Conservation (phyloP, 108 stramenopile species). For the Nitzschia sp. region DNA sequence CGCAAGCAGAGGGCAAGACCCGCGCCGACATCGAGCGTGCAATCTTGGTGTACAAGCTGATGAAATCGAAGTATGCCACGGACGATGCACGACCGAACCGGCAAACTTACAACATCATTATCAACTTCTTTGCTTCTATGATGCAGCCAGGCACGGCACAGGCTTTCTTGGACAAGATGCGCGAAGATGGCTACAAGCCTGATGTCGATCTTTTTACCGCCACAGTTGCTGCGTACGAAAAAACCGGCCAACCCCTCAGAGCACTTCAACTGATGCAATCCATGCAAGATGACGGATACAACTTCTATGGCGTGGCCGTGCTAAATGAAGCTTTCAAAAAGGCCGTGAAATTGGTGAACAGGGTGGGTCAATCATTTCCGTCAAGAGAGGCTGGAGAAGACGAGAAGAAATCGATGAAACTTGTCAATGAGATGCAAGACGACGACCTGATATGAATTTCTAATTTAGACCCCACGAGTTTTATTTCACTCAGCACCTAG, state of each 20-base stretch:
- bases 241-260: constrained; percentile 69
- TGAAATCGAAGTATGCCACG: constrained; percentile 50
- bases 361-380: constrained; percentile 50
- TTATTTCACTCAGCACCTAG: too few species aligned
- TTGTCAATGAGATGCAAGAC: neutral
- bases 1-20: constrained; percentile 53
- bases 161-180: constrained; percentile 68
- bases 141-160: constrained; percentile 68
- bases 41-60: constrained; percentile 63
- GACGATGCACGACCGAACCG: constrained; percentile 54
- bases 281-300: constrained; percentile 78
- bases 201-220: constrained; percentile 81
- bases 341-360: constrained; percentile 66
- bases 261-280: constrained; percentile 79
- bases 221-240: constrained; percentile 77
- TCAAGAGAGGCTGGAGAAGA: constrained; percentile 7
- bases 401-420: constrained; percentile 3
- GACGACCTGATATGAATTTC: too few species aligned
- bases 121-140: constrained; percentile 53
- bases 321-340: constrained; percentile 78
- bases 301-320: constrained; percentile 75
- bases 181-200: constrained; percentile 65
- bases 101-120: constrained; percentile 75
- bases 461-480: too few species aligned
- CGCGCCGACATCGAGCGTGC: constrained; percentile 52